These are phyloP conservation scores for Coniella vitis DNA, from an alignment of 2,329 filamentous ascomycete species.

Conservation along the genomic window DNA sequence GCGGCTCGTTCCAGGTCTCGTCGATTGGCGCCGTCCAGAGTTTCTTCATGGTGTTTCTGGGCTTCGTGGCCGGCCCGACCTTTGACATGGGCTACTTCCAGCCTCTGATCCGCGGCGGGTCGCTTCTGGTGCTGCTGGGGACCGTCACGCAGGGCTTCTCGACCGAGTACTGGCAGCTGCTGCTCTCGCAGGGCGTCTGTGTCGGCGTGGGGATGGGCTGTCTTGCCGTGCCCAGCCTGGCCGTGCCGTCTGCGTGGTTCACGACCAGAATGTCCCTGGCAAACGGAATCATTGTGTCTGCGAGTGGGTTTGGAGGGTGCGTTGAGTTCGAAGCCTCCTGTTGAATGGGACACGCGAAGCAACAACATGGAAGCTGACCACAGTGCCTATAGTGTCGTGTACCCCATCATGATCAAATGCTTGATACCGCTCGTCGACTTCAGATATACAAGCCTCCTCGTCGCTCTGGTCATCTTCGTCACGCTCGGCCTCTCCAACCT, in stretches of 20 bases:
- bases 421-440: slow-evolving; percentile 12
- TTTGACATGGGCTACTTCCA: slow-evolving; percentile 37
- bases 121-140: slow-evolving; percentile 31
- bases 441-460: slow-evolving; percentile 7
- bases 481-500: slow-evolving; percentile 12
- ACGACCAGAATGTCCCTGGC: slow-evolving; percentile 24
- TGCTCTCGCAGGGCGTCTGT: slow-evolving; percentile 13
- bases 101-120: slow-evolving; percentile 28
- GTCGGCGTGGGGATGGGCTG: slow-evolving; percentile 31
- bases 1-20: slow-evolving; percentile 33
- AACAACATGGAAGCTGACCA: neutral
- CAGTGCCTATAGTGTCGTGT: slow-evolving; percentile 4
- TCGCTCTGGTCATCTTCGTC: slow-evolving; percentile 11
- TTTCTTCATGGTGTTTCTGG: slow-evolving; percentile 34
- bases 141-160: slow-evolving; percentile 39
- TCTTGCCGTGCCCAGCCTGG: slow-evolving; percentile 29
- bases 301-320: slow-evolving; percentile 13
- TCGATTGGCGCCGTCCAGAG: slow-evolving; percentile 39
- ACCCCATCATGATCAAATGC: slow-evolving; percentile 14
- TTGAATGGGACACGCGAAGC: too few species aligned
- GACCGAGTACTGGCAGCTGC: slow-evolving; percentile 35
- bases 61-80: slow-evolving; percentile 33
- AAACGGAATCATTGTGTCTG: slow-evolving; percentile 25
- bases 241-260: slow-evolving; percentile 36
- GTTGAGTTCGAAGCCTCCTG: too few species aligned